Evolutionary conservation across 371 early-diverging fungal species (phyloP), one percentile per base, ranked within the genome.

Genomic region (Mortierella sp.): DNA sequence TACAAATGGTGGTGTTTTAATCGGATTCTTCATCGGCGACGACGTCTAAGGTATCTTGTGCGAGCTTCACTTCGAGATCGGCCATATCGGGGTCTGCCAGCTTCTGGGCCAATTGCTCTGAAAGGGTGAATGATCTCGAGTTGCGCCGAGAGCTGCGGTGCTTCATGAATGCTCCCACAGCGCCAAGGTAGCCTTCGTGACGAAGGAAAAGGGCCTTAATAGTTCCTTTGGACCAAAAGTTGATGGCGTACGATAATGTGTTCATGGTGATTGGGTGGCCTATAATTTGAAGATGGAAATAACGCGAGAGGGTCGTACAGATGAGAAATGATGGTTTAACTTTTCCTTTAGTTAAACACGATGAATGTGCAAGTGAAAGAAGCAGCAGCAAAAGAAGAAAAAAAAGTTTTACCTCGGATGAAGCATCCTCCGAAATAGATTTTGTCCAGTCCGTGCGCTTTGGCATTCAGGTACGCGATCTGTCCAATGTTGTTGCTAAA

Each of bases 361-460:
- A 45, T 44, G 55, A n/a, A 28, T 24, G 6, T 70, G 2, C 11
- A 19, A 8, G 2, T 16, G 21, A 21, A 5, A 31, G 34, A 9
- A 21, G 11, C 68, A 11, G 0, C 11, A 42, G 11, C 2, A 38
- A 19, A 38, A 21, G 34, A 21, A 24, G 19, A 16, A 72, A 24
- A 34, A 16, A 72, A 21, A 28, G 52, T n/a, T 38, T 87, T 91
- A 91, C 94, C 98, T 90, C 98, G 92, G 75, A 99, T 98, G 89
- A 98, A 99, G 88, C 95, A 98, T 47, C 99, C 99, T 77, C 96
- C 96, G 91, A 99, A 99, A 89, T 98, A 99, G 60, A 99, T 98
- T 65, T 93, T 91, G 50, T 90, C 93, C 76, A 98, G 91, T n/a
- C 94, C 95, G 89, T 99, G 98, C 38, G 95, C 94, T 81, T 96